A percentile compares a stretch with the other conserved stretches of the same genome.
Conservation (phyloP, 2,329 filamentous ascomycete species). For the Hirsutella minnesotensis region DNA sequence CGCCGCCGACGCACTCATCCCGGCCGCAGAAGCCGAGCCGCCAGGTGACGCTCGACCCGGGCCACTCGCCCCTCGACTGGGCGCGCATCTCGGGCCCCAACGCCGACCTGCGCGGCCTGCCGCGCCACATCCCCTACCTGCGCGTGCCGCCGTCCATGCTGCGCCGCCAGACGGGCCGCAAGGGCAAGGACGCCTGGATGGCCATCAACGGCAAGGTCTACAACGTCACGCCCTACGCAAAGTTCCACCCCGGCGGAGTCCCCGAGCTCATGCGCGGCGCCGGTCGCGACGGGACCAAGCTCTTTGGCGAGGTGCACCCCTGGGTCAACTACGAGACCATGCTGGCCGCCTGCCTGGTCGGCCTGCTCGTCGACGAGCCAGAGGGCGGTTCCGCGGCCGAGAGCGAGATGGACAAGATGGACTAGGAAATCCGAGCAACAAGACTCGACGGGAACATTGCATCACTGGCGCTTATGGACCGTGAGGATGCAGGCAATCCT, state of each 20-base stretch:
- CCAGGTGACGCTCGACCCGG: slow-evolving; percentile 75
- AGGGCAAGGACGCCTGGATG: slow-evolving; percentile 82
- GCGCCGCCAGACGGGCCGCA: slow-evolving; percentile 66
- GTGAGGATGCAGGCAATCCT: neutral
- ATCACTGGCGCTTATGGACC: neutral
- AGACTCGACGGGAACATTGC: neutral
- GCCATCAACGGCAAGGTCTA: slow-evolving; percentile 84
- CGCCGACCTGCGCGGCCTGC: slow-evolving; percentile 54
- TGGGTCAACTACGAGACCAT: slow-evolving; percentile 67
- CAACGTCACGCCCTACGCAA: slow-evolving; percentile 80
- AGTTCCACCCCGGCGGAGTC: slow-evolving; percentile 82
- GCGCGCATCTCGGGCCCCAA: slow-evolving; percentile 59
- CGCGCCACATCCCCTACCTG: slow-evolving; percentile 41
- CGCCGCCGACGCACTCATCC: slow-evolving; percentile 38
- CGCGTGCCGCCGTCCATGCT: slow-evolving; percentile 77
- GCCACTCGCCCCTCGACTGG: slow-evolving; percentile 94
- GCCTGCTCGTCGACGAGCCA: slow-evolving; percentile 48
- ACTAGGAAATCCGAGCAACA: slow-evolving; percentile 22
- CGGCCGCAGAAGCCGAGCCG: slow-evolving; percentile 45
- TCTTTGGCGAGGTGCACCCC: slow-evolving; percentile 57
- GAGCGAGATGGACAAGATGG: slow-evolving; percentile 48
- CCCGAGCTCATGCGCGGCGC: slow-evolving; percentile 57
- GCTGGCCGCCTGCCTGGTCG: slow-evolving; percentile 50
- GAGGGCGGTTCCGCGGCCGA: slow-evolving; percentile 19
- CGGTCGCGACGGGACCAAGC: slow-evolving; percentile 46